A percentile compares a stretch with the other conserved stretches of the same genome.
These are phyloP conservation scores for Trichoderma semiorbis DNA, from an alignment of 2,329 filamentous ascomycete species.

Conservation along the genomic window DNA sequence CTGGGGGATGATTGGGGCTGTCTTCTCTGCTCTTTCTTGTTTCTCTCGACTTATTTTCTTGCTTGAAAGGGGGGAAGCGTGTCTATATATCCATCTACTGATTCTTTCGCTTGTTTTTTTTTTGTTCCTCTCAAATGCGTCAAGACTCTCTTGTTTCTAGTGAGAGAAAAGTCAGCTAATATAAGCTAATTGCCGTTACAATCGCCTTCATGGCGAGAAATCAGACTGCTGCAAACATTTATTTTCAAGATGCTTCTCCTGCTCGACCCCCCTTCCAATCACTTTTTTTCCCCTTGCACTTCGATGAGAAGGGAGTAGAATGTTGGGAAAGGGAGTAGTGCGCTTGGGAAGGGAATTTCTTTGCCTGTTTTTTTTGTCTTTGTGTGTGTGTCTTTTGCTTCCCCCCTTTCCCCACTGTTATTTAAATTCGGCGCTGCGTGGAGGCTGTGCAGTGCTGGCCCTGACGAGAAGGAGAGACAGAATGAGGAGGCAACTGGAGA, in stretches of 20 bases:
- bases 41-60: neutral
- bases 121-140: neutral
- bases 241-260: neutral
- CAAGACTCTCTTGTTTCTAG: neutral
- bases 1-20: neutral
- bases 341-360: neutral
- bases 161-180: neutral
- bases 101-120: neutral
- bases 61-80: neutral
- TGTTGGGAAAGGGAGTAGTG: neutral
- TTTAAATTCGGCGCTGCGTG: neutral
- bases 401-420: neutral
- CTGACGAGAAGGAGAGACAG: neutral
- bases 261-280: neutral
- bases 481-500: neutral
- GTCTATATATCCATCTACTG: neutral
- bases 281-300: neutral
- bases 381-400: neutral
- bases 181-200: neutral
- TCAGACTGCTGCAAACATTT: neutral
- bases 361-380: neutral
- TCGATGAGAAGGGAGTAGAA: neutral
- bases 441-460: neutral
- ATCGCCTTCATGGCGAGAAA: neutral
- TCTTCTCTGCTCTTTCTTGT: neutral